These are phyloP conservation scores for Yueomyces sp. DNA, from an alignment of 805 yeast species.

Conservation along the genomic window DNA sequence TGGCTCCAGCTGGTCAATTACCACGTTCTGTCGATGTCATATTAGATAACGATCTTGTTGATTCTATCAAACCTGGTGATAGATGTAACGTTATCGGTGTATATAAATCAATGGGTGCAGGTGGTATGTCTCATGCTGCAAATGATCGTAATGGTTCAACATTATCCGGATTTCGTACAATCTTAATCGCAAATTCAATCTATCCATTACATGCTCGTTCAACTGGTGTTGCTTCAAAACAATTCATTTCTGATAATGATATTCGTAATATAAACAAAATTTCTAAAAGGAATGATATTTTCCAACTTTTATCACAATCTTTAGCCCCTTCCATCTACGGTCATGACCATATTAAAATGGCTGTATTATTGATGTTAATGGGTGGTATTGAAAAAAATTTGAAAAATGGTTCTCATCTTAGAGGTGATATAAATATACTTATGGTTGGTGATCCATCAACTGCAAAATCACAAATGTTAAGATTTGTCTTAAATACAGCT, in stretches of 20 bases:
- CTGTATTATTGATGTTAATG: slow-evolving; percentile 76
- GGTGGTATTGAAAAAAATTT: slow-evolving; percentile 93
- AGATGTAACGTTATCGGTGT: slow-evolving; percentile 90
- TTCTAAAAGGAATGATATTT: slow-evolving; percentile 55
- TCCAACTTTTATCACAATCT: slow-evolving; percentile 69
- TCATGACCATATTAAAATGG: slow-evolving; percentile 79
- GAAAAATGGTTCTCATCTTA: slow-evolving; percentile 88
- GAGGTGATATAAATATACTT: slow-evolving; percentile 92
- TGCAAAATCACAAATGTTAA: slow-evolving; percentile 89
- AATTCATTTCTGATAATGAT: slow-evolving; percentile 63
- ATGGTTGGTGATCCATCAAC: slow-evolving; percentile 99
- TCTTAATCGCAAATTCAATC: slow-evolving; percentile 79
- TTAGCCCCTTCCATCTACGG: slow-evolving; percentile 96
- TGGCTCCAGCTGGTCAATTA: slow-evolving; percentile 95
- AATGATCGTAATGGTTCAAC: slow-evolving; percentile 22
- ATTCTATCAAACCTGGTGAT: slow-evolving; percentile 88
- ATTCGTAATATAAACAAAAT: slow-evolving; percentile 75
- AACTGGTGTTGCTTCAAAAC: slow-evolving; percentile 63
- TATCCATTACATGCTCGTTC: slow-evolving; percentile 83
- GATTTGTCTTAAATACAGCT: slow-evolving; percentile 92
- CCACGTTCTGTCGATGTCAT: slow-evolving; percentile 88
- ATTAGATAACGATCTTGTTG: slow-evolving; percentile 92
- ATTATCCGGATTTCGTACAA: slow-evolving; percentile 62
- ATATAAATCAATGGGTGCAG: slow-evolving; percentile 79
- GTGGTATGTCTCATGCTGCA: slow-evolving; percentile 18